Conservation (phyloP, 345 rosid genomes). For the Lepidium aucheri region DNA sequence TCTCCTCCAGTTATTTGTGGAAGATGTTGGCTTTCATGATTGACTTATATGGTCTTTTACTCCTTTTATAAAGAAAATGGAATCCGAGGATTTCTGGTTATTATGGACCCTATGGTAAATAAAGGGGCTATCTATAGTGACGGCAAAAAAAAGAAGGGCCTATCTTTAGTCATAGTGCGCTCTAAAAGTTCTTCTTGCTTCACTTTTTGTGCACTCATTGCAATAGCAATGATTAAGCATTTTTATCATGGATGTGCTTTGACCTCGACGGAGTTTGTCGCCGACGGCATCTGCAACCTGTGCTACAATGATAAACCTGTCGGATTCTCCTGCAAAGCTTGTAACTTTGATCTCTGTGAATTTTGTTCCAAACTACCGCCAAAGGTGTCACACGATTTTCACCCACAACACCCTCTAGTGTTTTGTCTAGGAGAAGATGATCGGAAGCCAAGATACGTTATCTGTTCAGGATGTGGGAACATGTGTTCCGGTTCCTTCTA, state of each 20-base stretch:
- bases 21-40: too few relatives aligned
- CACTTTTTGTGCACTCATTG: too few relatives aligned
- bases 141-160: too few relatives aligned
- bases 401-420: background rate
- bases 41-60: too few relatives aligned
- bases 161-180: too few relatives aligned
- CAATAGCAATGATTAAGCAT: background rate
- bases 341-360: background rate
- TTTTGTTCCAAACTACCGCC: background rate
- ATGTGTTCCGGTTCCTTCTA: constrained; percentile 1
- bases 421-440: background rate
- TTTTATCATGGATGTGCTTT: background rate
- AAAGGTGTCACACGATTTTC: background rate
- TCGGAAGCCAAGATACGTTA: background rate
- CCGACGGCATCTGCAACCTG: background rate
- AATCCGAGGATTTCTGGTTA: too few relatives aligned
- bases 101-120: too few relatives aligned
- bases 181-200: too few relatives aligned
- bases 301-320: background rate
- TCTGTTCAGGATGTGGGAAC: constrained; percentile 11
- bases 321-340: background rate
- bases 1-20: too few relatives aligned
- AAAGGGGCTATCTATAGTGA: too few relatives aligned
- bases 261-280: background rate
- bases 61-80: too few relatives aligned